These are phyloP conservation scores for Geotrichum histeridarum DNA, from an alignment of 1,139 yeast species.

Conservation along the genomic window DNA sequence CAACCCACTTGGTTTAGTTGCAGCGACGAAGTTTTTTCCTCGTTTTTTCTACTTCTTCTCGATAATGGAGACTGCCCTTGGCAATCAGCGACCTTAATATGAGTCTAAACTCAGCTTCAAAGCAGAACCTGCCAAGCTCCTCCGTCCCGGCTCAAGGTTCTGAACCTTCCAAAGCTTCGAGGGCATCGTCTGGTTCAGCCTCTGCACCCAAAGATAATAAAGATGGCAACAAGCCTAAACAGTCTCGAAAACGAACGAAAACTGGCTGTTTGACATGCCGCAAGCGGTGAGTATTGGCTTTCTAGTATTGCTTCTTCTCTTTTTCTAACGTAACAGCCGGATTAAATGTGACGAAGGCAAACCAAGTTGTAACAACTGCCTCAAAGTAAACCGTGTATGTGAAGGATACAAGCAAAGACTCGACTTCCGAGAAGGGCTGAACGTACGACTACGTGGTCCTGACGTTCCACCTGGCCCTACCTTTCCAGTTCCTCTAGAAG, in stretches of 20 bases:
- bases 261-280: constrained; percentile 33
- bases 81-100: too few relatives aligned
- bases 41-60: too few relatives aligned
- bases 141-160: too few relatives aligned
- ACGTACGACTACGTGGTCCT: background rate
- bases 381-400: constrained; percentile 27
- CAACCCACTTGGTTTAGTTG: too few relatives aligned
- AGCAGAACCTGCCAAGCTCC: too few relatives aligned
- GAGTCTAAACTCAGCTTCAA: too few relatives aligned
- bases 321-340: constrained; percentile 18
- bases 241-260: constrained; percentile 23
- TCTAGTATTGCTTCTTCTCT: background rate
- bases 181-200: too few relatives aligned
- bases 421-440: constrained; percentile 15
- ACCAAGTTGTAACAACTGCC: constrained; percentile 28
- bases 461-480: background rate
- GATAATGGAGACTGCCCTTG: too few relatives aligned
- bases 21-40: too few relatives aligned
- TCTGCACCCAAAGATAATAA: background rate
- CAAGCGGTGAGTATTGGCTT: constrained; percentile 18
- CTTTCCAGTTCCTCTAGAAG: background rate
- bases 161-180: too few relatives aligned
- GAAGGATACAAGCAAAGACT: constrained; percentile 14
- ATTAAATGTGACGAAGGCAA: constrained; percentile 31
- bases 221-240: background rate